Evolutionary conservation across 1,284 basidiomycete species (phyloP).

Genomic region (Melanopsichium pennsylvanicum): DNA sequence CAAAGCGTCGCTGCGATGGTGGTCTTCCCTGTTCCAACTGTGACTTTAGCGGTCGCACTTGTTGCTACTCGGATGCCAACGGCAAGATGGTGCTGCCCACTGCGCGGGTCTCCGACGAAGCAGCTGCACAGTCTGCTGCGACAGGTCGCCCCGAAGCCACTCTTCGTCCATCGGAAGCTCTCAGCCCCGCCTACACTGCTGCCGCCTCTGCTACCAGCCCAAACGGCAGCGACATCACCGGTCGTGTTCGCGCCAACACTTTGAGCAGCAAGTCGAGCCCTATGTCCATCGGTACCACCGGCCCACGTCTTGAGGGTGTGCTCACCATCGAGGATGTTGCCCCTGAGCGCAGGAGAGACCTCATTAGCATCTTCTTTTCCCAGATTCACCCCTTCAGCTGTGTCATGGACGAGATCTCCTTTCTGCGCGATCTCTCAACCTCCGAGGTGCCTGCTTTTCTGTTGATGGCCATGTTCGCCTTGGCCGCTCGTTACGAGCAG

Average conservation of each 20-base stretch:
- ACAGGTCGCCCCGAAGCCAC: slow-evolving; percentile 6
- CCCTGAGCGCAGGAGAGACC: slow-evolving; percentile 36
- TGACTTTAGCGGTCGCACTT: slow-evolving; percentile 67
- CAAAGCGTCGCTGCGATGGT: slow-evolving; percentile 69
- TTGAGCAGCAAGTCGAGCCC: slow-evolving; percentile 39
- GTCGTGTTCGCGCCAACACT: slow-evolving; percentile 32
- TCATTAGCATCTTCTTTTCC: slow-evolving; percentile 66
- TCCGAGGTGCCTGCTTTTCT: slow-evolving; percentile 66
- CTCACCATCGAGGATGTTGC: slow-evolving; percentile 34
- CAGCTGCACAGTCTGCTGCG: slow-evolving; percentile 4
- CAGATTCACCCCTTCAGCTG: slow-evolving; percentile 66
- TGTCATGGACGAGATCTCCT: slow-evolving; percentile 68
- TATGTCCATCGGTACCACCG: slow-evolving; percentile 16
- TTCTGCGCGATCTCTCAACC: slow-evolving; percentile 67
- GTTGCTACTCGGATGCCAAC: slow-evolving; percentile 65
- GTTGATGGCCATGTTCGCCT: slow-evolving; percentile 68
- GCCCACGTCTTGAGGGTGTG: slow-evolving; percentile 15
- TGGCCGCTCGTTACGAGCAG: slow-evolving; percentile 66
- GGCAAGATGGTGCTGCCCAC: slow-evolving; percentile 52
- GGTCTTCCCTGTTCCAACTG: slow-evolving; percentile 70
- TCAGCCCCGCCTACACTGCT: slow-evolving; percentile 22
- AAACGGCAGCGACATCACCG: slow-evolving; percentile 26
- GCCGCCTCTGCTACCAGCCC: slow-evolving; percentile 13
- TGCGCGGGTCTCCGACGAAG: slow-evolving; percentile 36
- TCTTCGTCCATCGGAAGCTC: slow-evolving; percentile 25